Percentiles rank a stretch among this genome's conserved stretches.
phyloP scores from a whole-genome alignment of 2,329 filamentous ascomycete species.

The Diaporthe humulicola region DNA sequence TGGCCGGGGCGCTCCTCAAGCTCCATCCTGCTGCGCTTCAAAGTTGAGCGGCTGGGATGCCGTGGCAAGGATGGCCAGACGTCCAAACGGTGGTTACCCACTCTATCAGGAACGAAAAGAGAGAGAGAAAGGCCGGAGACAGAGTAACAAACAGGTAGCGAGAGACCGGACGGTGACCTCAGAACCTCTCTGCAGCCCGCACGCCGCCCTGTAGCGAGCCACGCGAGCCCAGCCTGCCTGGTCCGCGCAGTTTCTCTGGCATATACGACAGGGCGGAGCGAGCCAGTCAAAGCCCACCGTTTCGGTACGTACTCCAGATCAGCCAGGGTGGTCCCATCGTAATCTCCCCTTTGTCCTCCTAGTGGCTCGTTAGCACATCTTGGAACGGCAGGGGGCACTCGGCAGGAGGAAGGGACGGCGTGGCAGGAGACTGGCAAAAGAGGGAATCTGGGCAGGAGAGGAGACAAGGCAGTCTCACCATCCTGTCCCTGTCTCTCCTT shows the following conservation, averaged over 20 bases:
- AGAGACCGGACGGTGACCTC: slow-evolving; percentile 20
- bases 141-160: neutral
- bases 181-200: too few species aligned
- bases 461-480: slow-evolving; percentile 33
- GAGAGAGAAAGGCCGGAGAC: neutral
- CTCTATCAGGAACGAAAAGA: slow-evolving; percentile 28
- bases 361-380: slow-evolving; percentile 33
- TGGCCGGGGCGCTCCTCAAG: neutral
- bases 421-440: slow-evolving; percentile 17
- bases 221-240: neutral
- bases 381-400: slow-evolving; percentile 32
- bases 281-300: slow-evolving; percentile 32
- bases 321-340: slow-evolving; percentile 34
- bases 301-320: slow-evolving; percentile 37
- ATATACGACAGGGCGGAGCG: slow-evolving; percentile 9
- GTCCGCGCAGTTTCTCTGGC: slow-evolving; percentile 3
- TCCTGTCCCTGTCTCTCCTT: slow-evolving; percentile 34
- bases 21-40: slow-evolving; percentile 19
- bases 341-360: slow-evolving; percentile 38
- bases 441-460: neutral
- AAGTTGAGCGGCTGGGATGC: neutral
- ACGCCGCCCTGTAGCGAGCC: too few species aligned
- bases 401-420: slow-evolving; percentile 27
- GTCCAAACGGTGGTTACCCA: neutral
- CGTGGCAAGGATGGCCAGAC: slow-evolving; percentile 28